These are phyloP conservation scores for Penicillium chermesinum DNA, from an alignment of 495 filamentous ascomycete species.

Conservation along the genomic window DNA sequence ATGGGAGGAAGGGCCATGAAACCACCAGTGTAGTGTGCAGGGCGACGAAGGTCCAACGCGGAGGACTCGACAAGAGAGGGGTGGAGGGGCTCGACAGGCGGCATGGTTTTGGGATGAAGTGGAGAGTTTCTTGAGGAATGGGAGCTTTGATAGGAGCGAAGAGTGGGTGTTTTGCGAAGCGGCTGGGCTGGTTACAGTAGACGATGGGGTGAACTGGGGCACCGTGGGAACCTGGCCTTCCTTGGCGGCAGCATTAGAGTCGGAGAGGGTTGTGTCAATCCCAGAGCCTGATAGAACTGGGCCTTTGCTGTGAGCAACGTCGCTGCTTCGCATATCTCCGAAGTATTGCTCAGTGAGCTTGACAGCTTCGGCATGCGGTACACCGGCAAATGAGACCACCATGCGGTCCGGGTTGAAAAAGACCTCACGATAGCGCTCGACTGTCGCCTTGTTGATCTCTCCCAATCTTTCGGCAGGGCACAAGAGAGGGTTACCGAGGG, in stretches of 20 bases:
- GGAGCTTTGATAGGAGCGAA: slow-evolving; percentile 73
- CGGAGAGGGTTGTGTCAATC: slow-evolving; percentile 50
- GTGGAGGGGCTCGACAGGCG: slow-evolving; percentile 46
- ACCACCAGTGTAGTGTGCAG: slow-evolving; percentile 90
- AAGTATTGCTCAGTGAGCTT: slow-evolving; percentile 78
- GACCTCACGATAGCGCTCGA: slow-evolving; percentile 72
- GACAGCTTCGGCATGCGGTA: slow-evolving; percentile 76
- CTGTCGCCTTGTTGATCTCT: slow-evolving; percentile 66
- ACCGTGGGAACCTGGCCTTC: slow-evolving; percentile 37
- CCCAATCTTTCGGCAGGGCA: slow-evolving; percentile 80
- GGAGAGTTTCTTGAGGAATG: slow-evolving; percentile 89
- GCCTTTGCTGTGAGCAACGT: slow-evolving; percentile 27
- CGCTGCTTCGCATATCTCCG: slow-evolving; percentile 69
- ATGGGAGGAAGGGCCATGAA: slow-evolving; percentile 79
- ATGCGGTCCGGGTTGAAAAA: slow-evolving; percentile 89
- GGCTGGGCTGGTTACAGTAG: slow-evolving; percentile 33
- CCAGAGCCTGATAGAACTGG: slow-evolving; percentile 53
- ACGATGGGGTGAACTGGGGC: slow-evolving; percentile 39
- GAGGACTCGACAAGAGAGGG: slow-evolving; percentile 40
- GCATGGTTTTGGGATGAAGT: slow-evolving; percentile 54
- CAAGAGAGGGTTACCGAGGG: slow-evolving; percentile 85
- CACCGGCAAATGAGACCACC: slow-evolving; percentile 92
- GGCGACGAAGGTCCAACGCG: slow-evolving; percentile 52
- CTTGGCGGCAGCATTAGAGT: slow-evolving; percentile 38
- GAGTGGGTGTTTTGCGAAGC: slow-evolving; percentile 39